Percentiles rank a stretch among this genome's conserved stretches.
Evolutionary conservation across 306 rosid species (phyloP).

Genomic region (Gynostemma pentaphyllum): DNA sequence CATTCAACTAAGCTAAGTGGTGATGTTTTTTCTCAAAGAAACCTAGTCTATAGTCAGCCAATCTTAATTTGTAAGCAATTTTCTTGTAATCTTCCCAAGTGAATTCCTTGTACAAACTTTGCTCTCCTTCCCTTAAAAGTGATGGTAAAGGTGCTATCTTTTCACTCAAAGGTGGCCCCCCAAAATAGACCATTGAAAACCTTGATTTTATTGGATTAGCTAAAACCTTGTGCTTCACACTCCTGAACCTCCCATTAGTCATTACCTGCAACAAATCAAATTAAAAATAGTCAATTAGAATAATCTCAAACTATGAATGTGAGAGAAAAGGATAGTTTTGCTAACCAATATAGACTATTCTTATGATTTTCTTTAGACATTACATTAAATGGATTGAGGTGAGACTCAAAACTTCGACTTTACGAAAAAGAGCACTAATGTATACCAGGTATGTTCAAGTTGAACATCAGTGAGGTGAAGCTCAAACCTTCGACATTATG

Average conservation of each 20-base stretch:
- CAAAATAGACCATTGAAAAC: slow-evolving; percentile 75
- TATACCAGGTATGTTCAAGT: no score
- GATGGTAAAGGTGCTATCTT: slow-evolving; percentile 58
- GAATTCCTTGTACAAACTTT: slow-evolving; percentile 58
- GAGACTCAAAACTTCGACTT: no score
- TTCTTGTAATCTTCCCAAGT: slow-evolving; percentile 77
- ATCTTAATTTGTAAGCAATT: slow-evolving; percentile 39
- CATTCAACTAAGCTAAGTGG: background rate
- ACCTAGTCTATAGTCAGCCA: slow-evolving; percentile 50
- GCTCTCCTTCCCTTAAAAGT: slow-evolving; percentile 33
- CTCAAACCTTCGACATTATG: no score
- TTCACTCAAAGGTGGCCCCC: slow-evolving; percentile 58
- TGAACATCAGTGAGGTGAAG: no score
- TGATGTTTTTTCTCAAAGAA: slow-evolving; percentile 30
- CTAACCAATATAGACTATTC: background rate
- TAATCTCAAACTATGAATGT: background rate
- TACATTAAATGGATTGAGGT: no score
- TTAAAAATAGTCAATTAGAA: background rate
- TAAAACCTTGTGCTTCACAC: slow-evolving; percentile 81
- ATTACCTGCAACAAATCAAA: slow-evolving; percentile 44
- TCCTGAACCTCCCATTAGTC: slow-evolving; percentile 76
- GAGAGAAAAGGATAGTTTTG: background rate
- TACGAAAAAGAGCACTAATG: no score
- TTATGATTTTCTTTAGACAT: background rate
- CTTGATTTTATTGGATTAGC: slow-evolving; percentile 40